Conservation (phyloP, 345 rosid species). For the Cardamine occulta region DNA sequence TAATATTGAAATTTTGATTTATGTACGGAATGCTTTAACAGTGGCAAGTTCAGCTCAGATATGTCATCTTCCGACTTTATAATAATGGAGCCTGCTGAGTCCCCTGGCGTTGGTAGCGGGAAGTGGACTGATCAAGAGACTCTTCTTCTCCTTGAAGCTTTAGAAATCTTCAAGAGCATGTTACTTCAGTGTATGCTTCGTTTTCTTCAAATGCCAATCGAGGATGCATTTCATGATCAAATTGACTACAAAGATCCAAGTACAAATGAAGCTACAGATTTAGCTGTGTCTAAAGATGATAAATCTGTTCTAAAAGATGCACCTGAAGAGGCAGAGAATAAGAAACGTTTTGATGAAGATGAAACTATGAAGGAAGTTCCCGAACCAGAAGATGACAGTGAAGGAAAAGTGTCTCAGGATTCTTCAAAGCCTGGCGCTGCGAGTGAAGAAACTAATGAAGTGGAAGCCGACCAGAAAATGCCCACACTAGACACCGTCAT, state of each 20-base stretch:
- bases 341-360: conserved; percentile 57
- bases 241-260: conserved; percentile 50
- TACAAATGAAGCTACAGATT: conserved; percentile 56
- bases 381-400: conserved; percentile 58
- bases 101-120: conserved; percentile 78
- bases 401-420: conserved; percentile 50
- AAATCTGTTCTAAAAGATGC: conserved; percentile 54
- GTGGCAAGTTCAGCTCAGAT: conserved; percentile 83
- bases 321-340: conserved; percentile 58
- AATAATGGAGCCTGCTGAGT: conserved; percentile 95
- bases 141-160: conserved; percentile 95
- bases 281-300: conserved; percentile 43
- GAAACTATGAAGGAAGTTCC: conserved; percentile 55
- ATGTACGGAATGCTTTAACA: conserved; percentile 88
- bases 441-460: conserved; percentile 44
- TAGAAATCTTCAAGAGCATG: conserved; percentile 98
- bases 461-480: conserved; percentile 47
- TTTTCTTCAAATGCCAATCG: conserved; percentile 97
- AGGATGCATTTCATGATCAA: conserved; percentile 72
- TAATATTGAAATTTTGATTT: conserved; percentile 66
- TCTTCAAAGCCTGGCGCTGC: conserved; percentile 51
- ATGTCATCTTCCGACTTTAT: conserved; percentile 96
- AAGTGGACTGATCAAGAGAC: conserved; percentile 99
- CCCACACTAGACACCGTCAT: conserved; percentile 47
- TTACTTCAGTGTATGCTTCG: conserved; percentile 97